Evolutionary conservation across 495 filamentous ascomycete genomes (phyloP).

Genomic region (Talaromyces adpressus): DNA sequence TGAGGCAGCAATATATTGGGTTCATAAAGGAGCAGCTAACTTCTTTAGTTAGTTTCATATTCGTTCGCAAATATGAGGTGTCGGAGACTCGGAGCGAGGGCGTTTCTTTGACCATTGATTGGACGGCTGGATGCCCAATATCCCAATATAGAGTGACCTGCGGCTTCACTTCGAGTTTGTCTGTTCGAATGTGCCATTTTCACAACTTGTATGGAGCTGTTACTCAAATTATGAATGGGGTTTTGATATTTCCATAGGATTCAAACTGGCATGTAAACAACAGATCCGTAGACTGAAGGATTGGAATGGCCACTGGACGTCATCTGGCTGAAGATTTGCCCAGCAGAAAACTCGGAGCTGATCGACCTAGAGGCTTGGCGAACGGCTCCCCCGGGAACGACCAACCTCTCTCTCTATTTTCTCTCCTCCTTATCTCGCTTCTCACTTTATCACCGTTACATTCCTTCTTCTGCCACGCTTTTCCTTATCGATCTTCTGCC

Average conservation of each 20-base stretch:
- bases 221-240: background rate
- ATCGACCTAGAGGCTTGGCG: conserved; percentile 5
- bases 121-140: background rate
- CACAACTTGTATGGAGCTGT: background rate
- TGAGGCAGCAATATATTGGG: background rate
- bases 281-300: background rate
- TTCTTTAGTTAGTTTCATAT: background rate
- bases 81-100: background rate
- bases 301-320: background rate
- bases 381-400: conserved; percentile 10
- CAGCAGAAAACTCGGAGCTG: background rate
- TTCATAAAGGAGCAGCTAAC: background rate
- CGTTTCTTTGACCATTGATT: background rate
- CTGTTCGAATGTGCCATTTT: background rate
- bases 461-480: background rate
- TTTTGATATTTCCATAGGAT: no score
- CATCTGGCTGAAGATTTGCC: background rate
- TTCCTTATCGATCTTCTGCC: background rate
- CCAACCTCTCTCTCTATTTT: conserved; percentile 16
- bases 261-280: background rate
- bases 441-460: background rate
- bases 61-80: no score
- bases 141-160: background rate
- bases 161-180: background rate
- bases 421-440: conserved; percentile 10